phyloP scores from a whole-genome alignment of 1,139 yeast species.

The Ogataea hybrid region DNA sequence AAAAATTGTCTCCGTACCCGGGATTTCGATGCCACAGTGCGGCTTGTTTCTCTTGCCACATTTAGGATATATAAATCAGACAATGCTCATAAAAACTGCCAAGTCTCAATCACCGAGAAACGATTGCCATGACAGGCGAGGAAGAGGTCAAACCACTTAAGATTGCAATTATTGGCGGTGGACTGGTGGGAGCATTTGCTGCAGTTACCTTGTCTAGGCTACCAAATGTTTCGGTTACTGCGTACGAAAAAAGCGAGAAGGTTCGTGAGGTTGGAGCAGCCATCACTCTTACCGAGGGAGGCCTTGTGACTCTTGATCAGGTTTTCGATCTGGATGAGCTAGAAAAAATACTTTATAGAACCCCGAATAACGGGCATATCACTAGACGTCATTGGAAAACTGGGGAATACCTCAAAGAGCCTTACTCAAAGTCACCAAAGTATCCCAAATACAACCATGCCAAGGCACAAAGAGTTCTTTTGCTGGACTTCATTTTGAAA shows the following conservation, averaged over 20 bases:
- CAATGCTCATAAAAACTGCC: no score
- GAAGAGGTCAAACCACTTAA: not conserved
- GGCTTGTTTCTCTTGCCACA: no score
- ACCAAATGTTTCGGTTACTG: constrained; percentile 10
- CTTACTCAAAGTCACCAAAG: not conserved
- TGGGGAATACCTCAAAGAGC: constrained; percentile 9
- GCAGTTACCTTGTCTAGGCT: constrained; percentile 11
- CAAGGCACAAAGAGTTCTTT: constrained; percentile 15
- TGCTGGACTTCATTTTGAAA: constrained; percentile 11
- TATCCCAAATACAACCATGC: constrained; percentile 4
- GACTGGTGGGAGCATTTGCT: constrained; percentile 15
- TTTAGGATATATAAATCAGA: no score
- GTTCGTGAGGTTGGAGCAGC: not conserved
- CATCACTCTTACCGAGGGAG: constrained; percentile 1
- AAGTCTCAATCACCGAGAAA: no score
- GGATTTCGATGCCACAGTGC: no score
- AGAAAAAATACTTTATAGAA: constrained; percentile 6
- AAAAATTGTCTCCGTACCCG: no score
- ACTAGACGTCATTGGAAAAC: constrained; percentile 17
- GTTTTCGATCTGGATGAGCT: constrained; percentile 5
- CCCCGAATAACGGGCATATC: not conserved
- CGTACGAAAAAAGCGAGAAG: constrained; percentile 9
- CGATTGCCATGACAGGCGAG: no score
- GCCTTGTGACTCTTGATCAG: constrained; percentile 3
- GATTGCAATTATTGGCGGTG: constrained; percentile 15